These are phyloP conservation scores for Monosporascus cannonballus DNA, from an alignment of 2,329 filamentous ascomycete genomes.

Conservation along the genomic window DNA sequence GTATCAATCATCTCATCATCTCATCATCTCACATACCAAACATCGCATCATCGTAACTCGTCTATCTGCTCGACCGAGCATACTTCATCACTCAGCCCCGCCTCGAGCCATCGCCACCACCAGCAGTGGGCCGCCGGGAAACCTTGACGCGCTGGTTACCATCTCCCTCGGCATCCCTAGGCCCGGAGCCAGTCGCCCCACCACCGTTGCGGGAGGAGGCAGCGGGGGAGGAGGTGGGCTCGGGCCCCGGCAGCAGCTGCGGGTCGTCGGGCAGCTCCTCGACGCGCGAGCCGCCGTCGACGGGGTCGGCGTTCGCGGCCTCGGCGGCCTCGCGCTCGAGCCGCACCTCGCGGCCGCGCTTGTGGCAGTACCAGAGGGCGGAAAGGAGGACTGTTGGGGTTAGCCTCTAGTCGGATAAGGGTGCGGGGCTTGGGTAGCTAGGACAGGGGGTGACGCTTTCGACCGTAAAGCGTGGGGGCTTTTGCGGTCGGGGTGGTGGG, in stretches of 20 bases:
- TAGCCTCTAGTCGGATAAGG: background rate
- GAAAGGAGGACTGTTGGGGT: conserved; percentile 65
- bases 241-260: conserved; percentile 26
- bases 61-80: no score
- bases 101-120: no score
- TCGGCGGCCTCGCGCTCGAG: conserved; percentile 54
- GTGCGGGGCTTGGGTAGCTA: conserved; percentile 22
- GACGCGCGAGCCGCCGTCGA: conserved; percentile 35
- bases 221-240: conserved; percentile 12
- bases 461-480: background rate
- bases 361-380: conserved; percentile 97
- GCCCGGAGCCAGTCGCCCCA: background rate
- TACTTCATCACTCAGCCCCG: no score
- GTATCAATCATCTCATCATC: no score
- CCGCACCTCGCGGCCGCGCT: conserved; percentile 80
- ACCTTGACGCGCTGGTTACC: background rate
- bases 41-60: no score
- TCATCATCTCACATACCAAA: no score
- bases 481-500: background rate
- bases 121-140: background rate
- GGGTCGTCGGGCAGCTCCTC: conserved; percentile 47
- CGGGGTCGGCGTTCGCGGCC: conserved; percentile 29
- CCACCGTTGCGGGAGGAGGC: no score
- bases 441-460: background rate
- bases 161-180: background rate